Conservation (phyloP, 2,329 filamentous ascomycete genomes). For the Aspergillus melleus region DNA sequence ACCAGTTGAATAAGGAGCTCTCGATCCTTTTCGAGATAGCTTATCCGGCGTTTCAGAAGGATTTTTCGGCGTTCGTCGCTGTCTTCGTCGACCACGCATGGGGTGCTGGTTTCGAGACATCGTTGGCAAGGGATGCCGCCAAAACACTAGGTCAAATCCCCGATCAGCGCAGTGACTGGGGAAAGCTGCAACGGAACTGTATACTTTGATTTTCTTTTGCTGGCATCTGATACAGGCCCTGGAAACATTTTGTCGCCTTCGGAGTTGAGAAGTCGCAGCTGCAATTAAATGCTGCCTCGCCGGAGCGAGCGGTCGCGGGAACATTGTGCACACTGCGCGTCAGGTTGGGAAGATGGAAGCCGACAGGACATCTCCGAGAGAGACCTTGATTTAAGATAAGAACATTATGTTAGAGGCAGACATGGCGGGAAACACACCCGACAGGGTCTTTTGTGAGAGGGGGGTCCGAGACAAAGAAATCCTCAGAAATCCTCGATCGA, state of each 20-base stretch:
- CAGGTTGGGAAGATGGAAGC: too few relatives aligned
- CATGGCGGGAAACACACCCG: too few relatives aligned
- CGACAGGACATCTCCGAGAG: too few relatives aligned
- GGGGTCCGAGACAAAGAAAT: too few relatives aligned
- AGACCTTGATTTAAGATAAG: too few relatives aligned
- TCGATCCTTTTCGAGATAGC: conserved; percentile 16
- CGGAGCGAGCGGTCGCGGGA: not conserved
- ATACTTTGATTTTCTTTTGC: not conserved
- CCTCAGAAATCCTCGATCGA: too few relatives aligned
- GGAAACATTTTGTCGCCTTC: not conserved
- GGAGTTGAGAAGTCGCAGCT: not conserved
- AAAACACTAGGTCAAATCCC: not conserved
- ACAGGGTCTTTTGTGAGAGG: too few relatives aligned
- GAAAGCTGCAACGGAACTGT: not conserved
- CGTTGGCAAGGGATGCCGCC: not conserved
- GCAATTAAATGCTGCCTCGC: not conserved
- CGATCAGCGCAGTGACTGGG: not conserved
- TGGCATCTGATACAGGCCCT: not conserved
- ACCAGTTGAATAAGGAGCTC: conserved; percentile 15
- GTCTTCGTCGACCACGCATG: conserved; percentile 12
- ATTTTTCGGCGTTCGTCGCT: conserved; percentile 16
- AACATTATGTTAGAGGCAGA: too few relatives aligned
- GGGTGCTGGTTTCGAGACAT: conserved; percentile 1
- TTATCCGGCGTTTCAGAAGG: conserved; percentile 10
- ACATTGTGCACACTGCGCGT: not conserved